phyloP scores from a whole-genome alignment of 768 basidiomycete species.

The Lactarius sanguifluus region DNA sequence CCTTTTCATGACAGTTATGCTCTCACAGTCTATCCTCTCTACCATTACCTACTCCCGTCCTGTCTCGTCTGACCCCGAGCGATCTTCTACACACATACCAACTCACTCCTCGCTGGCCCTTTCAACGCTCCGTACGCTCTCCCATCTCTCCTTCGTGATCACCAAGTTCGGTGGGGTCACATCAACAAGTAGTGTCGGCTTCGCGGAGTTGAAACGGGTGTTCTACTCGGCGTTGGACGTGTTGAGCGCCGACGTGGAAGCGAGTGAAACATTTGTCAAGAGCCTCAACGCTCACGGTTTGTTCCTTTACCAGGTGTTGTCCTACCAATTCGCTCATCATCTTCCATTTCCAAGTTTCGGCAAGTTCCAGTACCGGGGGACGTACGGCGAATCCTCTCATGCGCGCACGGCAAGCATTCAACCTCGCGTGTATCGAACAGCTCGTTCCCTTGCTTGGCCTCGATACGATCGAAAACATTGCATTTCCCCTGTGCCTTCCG shows the following conservation, averaged over 20 bases:
- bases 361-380: constrained; percentile 10
- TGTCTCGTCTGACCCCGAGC: neutral
- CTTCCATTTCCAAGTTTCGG: neutral
- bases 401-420: constrained; percentile 47
- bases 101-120: constrained; percentile 53
- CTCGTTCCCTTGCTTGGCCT: constrained; percentile 61
- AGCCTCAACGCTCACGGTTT: constrained; percentile 33
- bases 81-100: constrained; percentile 10
- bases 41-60: constrained; percentile 46
- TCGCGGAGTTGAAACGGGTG: constrained; percentile 68
- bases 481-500: constrained; percentile 66
- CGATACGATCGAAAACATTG: constrained; percentile 50
- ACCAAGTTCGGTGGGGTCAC: constrained; percentile 77
- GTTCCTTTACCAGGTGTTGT: neutral
- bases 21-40: constrained; percentile 61
- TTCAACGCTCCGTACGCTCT: constrained; percentile 55
- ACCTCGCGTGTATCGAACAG: constrained; percentile 75
- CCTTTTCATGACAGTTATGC: constrained; percentile 71
- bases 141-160: constrained; percentile 72
- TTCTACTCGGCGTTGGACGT: constrained; percentile 81
- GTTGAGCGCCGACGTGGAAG: constrained; percentile 45
- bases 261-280: constrained; percentile 42
- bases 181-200: constrained; percentile 51
- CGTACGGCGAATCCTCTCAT: constrained; percentile 4
- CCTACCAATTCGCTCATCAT: constrained; percentile 2